A percentile compares a stretch with the other conserved stretches of the same genome.
Evolutionary conservation across 257 asterid species (phyloP).

Genomic region (Jasminum sambac): DNA sequence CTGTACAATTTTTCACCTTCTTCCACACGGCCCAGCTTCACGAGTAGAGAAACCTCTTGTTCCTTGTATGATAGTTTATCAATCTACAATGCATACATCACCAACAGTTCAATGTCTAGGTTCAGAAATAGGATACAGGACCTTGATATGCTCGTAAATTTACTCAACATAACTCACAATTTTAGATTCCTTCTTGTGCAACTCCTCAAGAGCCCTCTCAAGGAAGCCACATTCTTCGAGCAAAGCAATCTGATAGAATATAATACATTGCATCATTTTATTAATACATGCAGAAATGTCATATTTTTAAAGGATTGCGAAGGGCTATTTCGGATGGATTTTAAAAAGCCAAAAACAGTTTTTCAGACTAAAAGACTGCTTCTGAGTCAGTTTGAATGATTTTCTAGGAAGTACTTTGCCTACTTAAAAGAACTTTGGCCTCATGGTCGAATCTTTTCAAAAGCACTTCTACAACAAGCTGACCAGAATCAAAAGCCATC

Average conservation of each 20-base stretch:
- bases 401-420: too few species aligned
- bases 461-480: too few species aligned
- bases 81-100: conserved; percentile 52
- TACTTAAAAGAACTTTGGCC: too few species aligned
- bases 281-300: conserved; percentile 13
- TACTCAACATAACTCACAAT: conserved; percentile 58
- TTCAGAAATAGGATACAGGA: conserved; percentile 4
- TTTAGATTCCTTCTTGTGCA: conserved; percentile 77
- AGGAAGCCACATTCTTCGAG: conserved; percentile 84
- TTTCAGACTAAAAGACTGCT: too few species aligned
- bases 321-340: too few species aligned
- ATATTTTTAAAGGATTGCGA: conserved; percentile 3
- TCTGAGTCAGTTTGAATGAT: too few species aligned
- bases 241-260: conserved; percentile 63
- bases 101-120: conserved; percentile 10
- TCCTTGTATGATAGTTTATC: conserved; percentile 84
- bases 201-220: conserved; percentile 90
- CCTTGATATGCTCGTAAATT: conserved; percentile 15
- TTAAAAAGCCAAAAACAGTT: too few species aligned
- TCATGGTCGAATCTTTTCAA: too few species aligned
- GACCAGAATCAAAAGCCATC: too few species aligned
- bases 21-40: conserved; percentile 70
- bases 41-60: conserved; percentile 83
- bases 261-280: conserved; percentile 10
- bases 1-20: conserved; percentile 80